Evolutionary conservation across 345 rosid species (phyloP), one percentile per base, ranked within the genome.

Genomic region (Dipteronia sinensis): DNA sequence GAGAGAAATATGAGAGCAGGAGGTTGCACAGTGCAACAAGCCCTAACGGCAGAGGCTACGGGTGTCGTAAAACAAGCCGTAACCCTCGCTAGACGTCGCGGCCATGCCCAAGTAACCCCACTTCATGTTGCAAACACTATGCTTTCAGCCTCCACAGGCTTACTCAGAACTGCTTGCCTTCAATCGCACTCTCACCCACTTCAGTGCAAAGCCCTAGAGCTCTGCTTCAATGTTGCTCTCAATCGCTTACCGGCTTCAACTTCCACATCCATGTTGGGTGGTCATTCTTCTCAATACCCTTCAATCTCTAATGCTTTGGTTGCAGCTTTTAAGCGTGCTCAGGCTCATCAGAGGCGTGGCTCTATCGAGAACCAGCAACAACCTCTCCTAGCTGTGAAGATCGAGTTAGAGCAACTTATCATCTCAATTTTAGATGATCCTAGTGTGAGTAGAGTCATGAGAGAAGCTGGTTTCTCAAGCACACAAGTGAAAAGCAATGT

Each of bases 81-180:
- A 64, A 88, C 77, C 27, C 88, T 96, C 16, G 98, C 98, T 16
- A 85, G 87, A 79, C 80, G 95, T 69, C 86, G 99, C 5, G 98
- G 99, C 67, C 99, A 96, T 78, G 95, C 97, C 55, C 99, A 96
- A 72, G 98, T 96, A 42, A 96, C 97, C n/a, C 98, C 99, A 51
- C 97, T 94, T 71, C 98, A 96, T 72, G 94, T 96, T 23, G 99
- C 98, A 65, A 92, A 86, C 88, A 87, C 94, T 69, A 94, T 96
- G 99, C 94, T 96, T 38, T 80, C 97, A 10, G 69, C 92, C 64
- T 79, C 95, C 19, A 79, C 91, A 2, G 97, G 98, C 69, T 86
- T 94, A 68, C 93, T 96, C 22, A 81, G 95, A 79, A 84, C 91
- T 31, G 98, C 98, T 75, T 96, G 99, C 77, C 92, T 94, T 66